Conservation (phyloP, 129 eudicot species). For the Saposhnikovia divaricata region DNA sequence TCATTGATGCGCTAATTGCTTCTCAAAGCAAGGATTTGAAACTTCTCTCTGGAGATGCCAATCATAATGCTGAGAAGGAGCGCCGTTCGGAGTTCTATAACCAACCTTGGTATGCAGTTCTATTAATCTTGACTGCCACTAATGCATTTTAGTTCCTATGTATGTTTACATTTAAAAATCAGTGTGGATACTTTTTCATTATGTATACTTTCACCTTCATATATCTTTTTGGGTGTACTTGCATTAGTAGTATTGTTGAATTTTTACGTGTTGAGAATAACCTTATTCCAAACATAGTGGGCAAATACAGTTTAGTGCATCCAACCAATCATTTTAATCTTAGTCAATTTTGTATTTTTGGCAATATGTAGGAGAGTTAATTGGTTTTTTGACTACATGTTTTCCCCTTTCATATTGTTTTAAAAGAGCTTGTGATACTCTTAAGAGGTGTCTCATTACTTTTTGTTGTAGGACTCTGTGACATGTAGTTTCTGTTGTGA, state of each 20-base stretch:
- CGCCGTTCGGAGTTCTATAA: constrained; percentile 61
- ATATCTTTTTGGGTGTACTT: neutral
- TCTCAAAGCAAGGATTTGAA: constrained; percentile 91
- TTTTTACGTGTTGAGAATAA: neutral
- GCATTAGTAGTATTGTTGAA: neutral
- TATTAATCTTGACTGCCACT: neutral
- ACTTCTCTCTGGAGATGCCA: constrained; percentile 65
- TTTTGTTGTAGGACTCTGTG: neutral
- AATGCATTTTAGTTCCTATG: neutral
- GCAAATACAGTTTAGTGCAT: neutral
- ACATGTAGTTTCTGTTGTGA: neutral
- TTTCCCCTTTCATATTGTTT: neutral
- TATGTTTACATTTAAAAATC: neutral
- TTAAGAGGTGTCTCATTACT: neutral
- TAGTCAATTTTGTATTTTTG: neutral
- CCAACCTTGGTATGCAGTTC: constrained; percentile 66
- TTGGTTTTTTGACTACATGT: neutral
- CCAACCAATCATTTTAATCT: neutral
- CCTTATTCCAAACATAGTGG: neutral
- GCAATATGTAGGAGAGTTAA: neutral
- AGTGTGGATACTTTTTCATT: neutral
- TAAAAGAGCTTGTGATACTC: neutral
- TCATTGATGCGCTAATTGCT: constrained; percentile 56
- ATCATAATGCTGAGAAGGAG: constrained; percentile 59
- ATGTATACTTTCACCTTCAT: neutral